Base-by-base conservation (phyloP, 1,139 yeast genomes). In the Hansenula sp. region DNA sequence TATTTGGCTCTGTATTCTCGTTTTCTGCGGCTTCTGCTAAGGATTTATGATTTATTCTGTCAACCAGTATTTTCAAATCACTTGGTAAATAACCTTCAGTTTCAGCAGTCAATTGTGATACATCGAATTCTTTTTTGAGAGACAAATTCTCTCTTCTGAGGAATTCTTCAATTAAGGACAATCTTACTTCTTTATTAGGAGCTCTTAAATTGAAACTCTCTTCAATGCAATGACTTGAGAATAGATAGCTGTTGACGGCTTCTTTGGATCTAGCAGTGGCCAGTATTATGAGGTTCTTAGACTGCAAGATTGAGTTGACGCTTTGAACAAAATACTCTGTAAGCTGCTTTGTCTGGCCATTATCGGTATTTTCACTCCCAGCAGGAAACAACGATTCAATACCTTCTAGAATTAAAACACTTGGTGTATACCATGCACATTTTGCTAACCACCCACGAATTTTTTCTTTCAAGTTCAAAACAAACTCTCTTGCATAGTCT, bases 11-110 rank as follows among this genome's bases (percentile, higher is more conserved):
- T 11, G 49, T 38, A 28, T 50, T 40, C 42, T 52, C 51, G 46
- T 48, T 43, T 37, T 56, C 47, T 45, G 55, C 51, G 28, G 58
- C 53, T 32, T 61, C 58, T 36, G 78, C 72, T n/a, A 80, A 54
- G 1, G 76, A 66, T 52, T 84, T 89, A 55, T 85, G 91, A 52
- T 81, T 79, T 4, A 90, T 77, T 55, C 96, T 72, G 53, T 89
- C 96, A 33, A 80, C 74, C 25, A 93, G 66, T 8, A 79, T 77
- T 65, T 81, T 79, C 47, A 93, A 62, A 60, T 93, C 99, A 33
- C 82, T 79, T 0, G 97, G 95, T 34, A 88, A 77, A 61, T 84
- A 93, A 0, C 98, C 98, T 57, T 93, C 98, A 0, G 96, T 86
- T 45, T 84, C 93, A 24, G 77, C 63, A 33, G 90, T 84, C 52